A percentile compares a stretch with the other conserved stretches of the same genome.
These are phyloP conservation scores for Trichoderma semiorbis DNA, from an alignment of 2,329 filamentous ascomycete genomes.

Conservation along the genomic window DNA sequence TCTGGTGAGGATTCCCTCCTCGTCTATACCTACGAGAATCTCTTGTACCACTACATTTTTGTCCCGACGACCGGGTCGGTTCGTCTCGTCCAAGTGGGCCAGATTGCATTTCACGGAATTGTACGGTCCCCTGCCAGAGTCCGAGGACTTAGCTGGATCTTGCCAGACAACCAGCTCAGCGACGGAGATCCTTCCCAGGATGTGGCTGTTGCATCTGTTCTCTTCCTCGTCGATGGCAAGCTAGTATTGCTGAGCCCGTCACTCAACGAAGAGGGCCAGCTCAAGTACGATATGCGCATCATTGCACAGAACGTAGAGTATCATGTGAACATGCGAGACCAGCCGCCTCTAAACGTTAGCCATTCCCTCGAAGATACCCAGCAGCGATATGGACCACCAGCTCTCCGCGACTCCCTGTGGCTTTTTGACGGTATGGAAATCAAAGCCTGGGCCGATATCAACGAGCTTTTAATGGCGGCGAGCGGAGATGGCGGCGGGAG, in stretches of 20 bases:
- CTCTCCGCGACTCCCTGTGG: conserved; percentile 84
- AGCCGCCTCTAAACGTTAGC: conserved; percentile 47
- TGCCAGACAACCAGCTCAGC: conserved; percentile 83
- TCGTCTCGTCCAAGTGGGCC: conserved; percentile 86
- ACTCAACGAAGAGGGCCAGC: conserved; percentile 71
- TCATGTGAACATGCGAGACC: conserved; percentile 87
- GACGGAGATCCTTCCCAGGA: conserved; percentile 95
- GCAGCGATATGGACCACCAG: conserved; percentile 38
- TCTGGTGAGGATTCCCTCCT: conserved; percentile 92
- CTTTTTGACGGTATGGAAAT: conserved; percentile 85
- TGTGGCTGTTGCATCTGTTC: conserved; percentile 85
- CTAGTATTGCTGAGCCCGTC: conserved; percentile 88
- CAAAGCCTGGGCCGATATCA: conserved; percentile 83
- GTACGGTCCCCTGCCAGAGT: conserved; percentile 90
- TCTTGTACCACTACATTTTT: conserved; percentile 92
- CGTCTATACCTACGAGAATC: conserved; percentile 95
- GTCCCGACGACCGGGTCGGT: conserved; percentile 65
- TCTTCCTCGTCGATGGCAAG: conserved; percentile 97
- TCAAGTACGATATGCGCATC: conserved; percentile 98
- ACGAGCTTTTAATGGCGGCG: conserved; percentile 73
- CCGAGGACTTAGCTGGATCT: conserved; percentile 88
- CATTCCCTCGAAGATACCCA: conserved; percentile 26
- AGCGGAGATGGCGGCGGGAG: conserved; percentile 60
- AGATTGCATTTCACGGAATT: conserved; percentile 96
- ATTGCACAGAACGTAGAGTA: conserved; percentile 96